phyloP scores from a whole-genome alignment of 768 basidiomycete species.

The Pleurotus cornucopiae region DNA sequence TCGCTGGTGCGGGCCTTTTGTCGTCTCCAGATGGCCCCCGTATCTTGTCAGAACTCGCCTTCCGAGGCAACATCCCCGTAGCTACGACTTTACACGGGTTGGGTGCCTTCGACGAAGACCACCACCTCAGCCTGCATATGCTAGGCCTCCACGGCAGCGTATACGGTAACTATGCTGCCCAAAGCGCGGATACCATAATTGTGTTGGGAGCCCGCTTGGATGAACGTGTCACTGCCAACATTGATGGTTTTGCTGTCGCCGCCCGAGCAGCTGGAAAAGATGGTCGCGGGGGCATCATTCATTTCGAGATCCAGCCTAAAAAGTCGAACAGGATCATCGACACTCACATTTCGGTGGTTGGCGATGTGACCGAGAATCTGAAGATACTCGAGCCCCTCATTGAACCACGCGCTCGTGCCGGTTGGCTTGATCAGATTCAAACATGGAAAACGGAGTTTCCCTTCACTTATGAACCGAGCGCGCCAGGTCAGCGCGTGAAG shows the following conservation, averaged over 20 bases:
- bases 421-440: slow-evolving; percentile 83
- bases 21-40: slow-evolving; percentile 76
- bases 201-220: slow-evolving; percentile 96
- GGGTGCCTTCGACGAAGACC: slow-evolving; percentile 90
- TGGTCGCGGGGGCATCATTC: slow-evolving; percentile 94
- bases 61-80: slow-evolving; percentile 91
- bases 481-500: slow-evolving; percentile 68
- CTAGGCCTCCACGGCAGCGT: slow-evolving; percentile 98
- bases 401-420: slow-evolving; percentile 51
- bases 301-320: slow-evolving; percentile 98
- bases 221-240: slow-evolving; percentile 93
- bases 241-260: slow-evolving; percentile 86
- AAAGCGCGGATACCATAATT: slow-evolving; percentile 95
- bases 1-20: slow-evolving; percentile 91
- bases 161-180: slow-evolving; percentile 97
- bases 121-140: slow-evolving; percentile 89
- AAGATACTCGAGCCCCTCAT: slow-evolving; percentile 80
- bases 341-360: slow-evolving; percentile 87
- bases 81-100: slow-evolving; percentile 96
- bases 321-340: slow-evolving; percentile 98
- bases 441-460: slow-evolving; percentile 86
- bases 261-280: slow-evolving; percentile 80
- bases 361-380: slow-evolving; percentile 86
- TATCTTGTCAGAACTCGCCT: slow-evolving; percentile 72
- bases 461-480: slow-evolving; percentile 76